These are phyloP conservation scores for Lipomyces yamadae DNA, from an alignment of 805 yeast species.

Conservation along the genomic window DNA sequence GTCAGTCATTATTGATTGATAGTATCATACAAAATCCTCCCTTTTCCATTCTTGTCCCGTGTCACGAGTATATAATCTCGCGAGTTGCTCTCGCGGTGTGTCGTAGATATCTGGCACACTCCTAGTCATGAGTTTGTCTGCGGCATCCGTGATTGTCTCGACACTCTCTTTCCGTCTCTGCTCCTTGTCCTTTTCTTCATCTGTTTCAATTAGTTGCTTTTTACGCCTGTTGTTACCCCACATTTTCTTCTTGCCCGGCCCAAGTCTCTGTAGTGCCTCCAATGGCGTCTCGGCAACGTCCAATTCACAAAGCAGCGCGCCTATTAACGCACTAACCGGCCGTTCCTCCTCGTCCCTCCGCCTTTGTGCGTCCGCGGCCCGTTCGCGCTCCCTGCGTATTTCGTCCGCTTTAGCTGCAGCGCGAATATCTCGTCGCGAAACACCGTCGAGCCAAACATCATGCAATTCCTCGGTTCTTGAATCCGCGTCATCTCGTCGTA, in stretches of 20 bases:
- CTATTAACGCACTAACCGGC: slow-evolving; percentile 40
- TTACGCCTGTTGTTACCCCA: slow-evolving; percentile 13
- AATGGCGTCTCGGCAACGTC: slow-evolving; percentile 64
- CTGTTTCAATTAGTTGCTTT: slow-evolving; percentile 4
- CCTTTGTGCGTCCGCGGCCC: slow-evolving; percentile 18
- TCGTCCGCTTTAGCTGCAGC: slow-evolving; percentile 48
- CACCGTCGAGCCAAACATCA: slow-evolving; percentile 50
- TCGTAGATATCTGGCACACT: slow-evolving; percentile 57
- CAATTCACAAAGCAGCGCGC: slow-evolving; percentile 50
- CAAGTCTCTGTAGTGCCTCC: slow-evolving; percentile 54
- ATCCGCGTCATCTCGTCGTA: slow-evolving; percentile 48
- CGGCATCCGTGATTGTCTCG: slow-evolving; percentile 53
- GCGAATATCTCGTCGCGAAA: slow-evolving; percentile 47
- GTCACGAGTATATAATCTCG: slow-evolving; percentile 51
- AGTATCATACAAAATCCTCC: not conserved
- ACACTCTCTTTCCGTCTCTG: slow-evolving; percentile 44
- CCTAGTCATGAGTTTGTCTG: slow-evolving; percentile 53
- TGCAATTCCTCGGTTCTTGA: slow-evolving; percentile 43
- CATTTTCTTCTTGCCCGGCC: slow-evolving; percentile 23
- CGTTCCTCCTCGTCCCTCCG: slow-evolving; percentile 15
- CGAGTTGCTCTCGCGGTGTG: slow-evolving; percentile 59
- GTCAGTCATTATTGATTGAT: slow-evolving; percentile 6
- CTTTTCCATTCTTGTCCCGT: slow-evolving; percentile 49
- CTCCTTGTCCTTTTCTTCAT: slow-evolving; percentile 23
- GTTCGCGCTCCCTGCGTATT: slow-evolving; percentile 37